Percentiles rank a stretch among this genome's conserved stretches.
Evolutionary conservation across 129 eudicot species (phyloP).

Genomic region (Pittosporum tobira): DNA sequence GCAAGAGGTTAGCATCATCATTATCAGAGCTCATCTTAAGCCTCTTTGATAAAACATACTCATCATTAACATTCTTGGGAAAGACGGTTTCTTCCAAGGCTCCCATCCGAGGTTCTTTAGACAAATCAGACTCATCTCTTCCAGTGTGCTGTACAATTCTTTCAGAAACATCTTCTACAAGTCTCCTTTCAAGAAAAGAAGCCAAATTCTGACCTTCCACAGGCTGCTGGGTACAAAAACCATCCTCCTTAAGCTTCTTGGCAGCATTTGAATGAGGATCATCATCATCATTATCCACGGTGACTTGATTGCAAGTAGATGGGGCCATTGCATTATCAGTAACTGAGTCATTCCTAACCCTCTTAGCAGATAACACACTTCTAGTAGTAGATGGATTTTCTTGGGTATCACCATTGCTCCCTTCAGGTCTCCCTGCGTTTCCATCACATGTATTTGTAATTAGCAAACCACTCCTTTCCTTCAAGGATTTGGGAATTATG

Average conservation of each 20-base stretch:
- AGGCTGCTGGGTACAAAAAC: constrained; percentile 1
- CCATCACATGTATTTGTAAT: constrained; percentile 12
- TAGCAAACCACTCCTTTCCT: constrained; percentile 40
- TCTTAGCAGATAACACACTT: constrained; percentile 12
- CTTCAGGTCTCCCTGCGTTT: constrained; percentile 8
- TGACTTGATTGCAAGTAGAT: background rate
- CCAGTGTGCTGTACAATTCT: constrained; percentile 2
- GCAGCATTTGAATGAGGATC: constrained; percentile 11
- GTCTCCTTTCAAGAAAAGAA: constrained; percentile 12
- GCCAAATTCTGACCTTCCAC: background rate
- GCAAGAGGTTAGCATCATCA: constrained; percentile 5
- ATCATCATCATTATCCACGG: constrained; percentile 3
- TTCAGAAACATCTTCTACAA: constrained; percentile 5
- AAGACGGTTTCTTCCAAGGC: constrained; percentile 7
- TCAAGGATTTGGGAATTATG: constrained; percentile 41
- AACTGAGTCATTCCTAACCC: constrained; percentile 11
- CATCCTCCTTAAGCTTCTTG: constrained; percentile 30
- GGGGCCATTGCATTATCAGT: constrained; percentile 8
- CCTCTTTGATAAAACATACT: constrained; percentile 16
- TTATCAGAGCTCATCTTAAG: constrained; percentile 10
- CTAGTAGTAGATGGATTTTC: background rate
- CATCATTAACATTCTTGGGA: constrained; percentile 8
- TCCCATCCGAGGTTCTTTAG: constrained; percentile 12
- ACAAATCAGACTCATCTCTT: constrained; percentile 15
- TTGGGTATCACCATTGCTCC: background rate